Evolutionary conservation across 116 monocot species (phyloP).

Genomic region (Iris pallida): DNA sequence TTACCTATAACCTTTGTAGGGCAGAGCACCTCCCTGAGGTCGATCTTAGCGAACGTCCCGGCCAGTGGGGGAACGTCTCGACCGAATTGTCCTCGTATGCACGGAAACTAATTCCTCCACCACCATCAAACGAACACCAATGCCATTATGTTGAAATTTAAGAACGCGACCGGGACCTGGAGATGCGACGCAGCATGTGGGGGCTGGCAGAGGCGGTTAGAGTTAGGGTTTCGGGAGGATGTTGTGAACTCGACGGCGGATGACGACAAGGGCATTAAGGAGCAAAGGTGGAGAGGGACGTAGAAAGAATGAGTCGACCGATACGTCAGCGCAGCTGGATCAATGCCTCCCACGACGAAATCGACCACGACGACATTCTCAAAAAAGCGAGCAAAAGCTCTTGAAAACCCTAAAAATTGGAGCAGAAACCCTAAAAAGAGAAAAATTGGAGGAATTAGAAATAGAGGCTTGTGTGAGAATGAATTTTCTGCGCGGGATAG

Average conservation of each 20-base stretch:
- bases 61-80: slow-evolving; percentile 44
- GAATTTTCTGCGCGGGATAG: no score
- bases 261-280: slow-evolving; percentile 4
- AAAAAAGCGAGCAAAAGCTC: background rate
- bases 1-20: slow-evolving; percentile 62
- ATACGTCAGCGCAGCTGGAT: background rate
- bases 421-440: slow-evolving; percentile 3
- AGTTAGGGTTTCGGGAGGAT: background rate
- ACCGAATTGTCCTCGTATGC: slow-evolving; percentile 71
- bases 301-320: slow-evolving; percentile 17
- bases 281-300: slow-evolving; percentile 30
- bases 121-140: background rate
- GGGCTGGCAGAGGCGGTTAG: no score
- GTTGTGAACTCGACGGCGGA: background rate
- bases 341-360: background rate
- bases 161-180: no score
- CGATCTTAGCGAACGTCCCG: slow-evolving; percentile 24
- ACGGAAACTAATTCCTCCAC: slow-evolving; percentile 37
- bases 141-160: no score
- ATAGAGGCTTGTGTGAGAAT: no score
- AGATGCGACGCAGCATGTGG: no score
- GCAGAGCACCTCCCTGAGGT: slow-evolving; percentile 37
- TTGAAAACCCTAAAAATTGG: background rate
- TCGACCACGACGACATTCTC: slow-evolving; percentile 18
- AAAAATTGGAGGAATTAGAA: no score